Evolutionary conservation across 805 yeast species (phyloP), one percentile per base, ranked within the genome.

Genomic region (Pichia nakasei): DNA sequence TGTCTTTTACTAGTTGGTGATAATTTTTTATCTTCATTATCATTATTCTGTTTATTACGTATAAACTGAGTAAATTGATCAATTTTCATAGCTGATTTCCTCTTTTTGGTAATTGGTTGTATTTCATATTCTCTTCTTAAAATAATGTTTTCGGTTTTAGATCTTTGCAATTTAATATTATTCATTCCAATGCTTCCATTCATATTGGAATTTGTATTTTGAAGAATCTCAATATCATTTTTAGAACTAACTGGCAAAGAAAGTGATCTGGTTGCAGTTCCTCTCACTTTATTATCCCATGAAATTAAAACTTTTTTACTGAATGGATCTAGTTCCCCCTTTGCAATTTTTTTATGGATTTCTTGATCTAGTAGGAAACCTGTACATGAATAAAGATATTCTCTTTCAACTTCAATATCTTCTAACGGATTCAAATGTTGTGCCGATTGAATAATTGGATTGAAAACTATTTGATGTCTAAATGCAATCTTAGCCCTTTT

Each of bases 401-500:
- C 58, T 21, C 24, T 24, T 38, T 52, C 53, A 1, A n/a, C 48
- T 41, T 47, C 66, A 60, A 59, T 65, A 1, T 59, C 64, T 0
- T 83, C 80, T 12, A 81, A 65, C 3, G 71, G 74, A 52, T 75
- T 77, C 50, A 91, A 66, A 29, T 85, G 76, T 1, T 71, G 69
- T n/a, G 86, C 64, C 33, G 53, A 42, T 35, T 69, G 54, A 1
- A 56, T 48, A 2, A 60, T 40, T 0, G 96, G 95, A 58, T 89
- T 76, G 62, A 78, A 91, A 1, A 93, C 97, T 48, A 95, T 72
- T 59, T 88, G 97, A 59, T 69, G 84, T 55, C 74, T 80, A 59
- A 93, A 93, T 12, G 97, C 91, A 35, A 80, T 67, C 48, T 75
- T 72, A 0, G 98, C 97, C 39, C 69, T 66, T 27, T 65, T 57